Evolutionary conservation across 2,329 filamentous ascomycete species (phyloP), one percentile per base, ranked within the genome.

Genomic region (Fusarium marasasianum): DNA sequence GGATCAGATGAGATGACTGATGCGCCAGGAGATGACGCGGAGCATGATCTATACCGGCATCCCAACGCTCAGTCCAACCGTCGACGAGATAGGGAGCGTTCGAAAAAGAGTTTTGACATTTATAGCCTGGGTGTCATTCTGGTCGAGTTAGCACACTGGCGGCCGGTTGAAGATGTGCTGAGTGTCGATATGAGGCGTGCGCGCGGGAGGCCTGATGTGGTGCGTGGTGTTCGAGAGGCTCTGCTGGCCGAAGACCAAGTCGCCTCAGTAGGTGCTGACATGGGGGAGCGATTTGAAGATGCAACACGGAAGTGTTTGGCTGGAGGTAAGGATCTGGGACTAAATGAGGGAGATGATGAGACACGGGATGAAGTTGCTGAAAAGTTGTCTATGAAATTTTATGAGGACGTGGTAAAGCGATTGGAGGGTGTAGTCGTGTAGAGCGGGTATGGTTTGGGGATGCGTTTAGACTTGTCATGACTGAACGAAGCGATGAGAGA

Each of bases 91-190:
- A 76, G 80, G 15, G 76, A 79, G 53, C 76, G 81, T 3, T 88
- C 83, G 63, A 84, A 84, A 73, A 88, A 88, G 73, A 83, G 82
- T 41, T 87, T 85, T 68, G 88, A 90, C 63, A 79, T 89, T 13
- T 89, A 89, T 75, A 83, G 84, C 26, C 81, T 90, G 1, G 87
- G 88, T 7, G 80, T 89, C 13, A 81, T 89, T 8, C 77, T 89
- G 10, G 80, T 88, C 7, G 88, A 90, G 75, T 82, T 90, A 9
- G 87, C 86, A n/a, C 84, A 86, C 69, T 89, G 87, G 87, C 78
- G 80, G 50, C 81, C 84, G 1, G 82, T 89, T 37, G 85, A 88
- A 31, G 65, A 75, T 20, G 81, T 88, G 8, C 66, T 88, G 9
- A 71, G 64, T 0, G 83, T 88, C 18, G 79, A 84, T 51, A 76